Percentiles rank a stretch among this genome's conserved stretches.
phyloP scores from a whole-genome alignment of 2,329 filamentous ascomycete genomes.

The Pseudopyricularia javanii region DNA sequence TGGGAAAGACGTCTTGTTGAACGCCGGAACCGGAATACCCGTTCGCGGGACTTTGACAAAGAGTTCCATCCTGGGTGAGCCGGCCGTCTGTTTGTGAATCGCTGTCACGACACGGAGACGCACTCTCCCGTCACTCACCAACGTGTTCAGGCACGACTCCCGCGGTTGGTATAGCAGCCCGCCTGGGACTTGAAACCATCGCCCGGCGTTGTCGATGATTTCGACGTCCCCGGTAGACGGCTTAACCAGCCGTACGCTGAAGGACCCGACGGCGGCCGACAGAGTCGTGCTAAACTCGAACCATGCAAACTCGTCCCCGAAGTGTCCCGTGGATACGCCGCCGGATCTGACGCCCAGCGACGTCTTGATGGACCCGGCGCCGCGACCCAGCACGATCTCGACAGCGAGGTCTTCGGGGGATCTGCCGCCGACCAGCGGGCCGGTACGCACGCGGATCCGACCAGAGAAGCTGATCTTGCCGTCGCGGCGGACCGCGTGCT shows the following conservation, averaged over 20 bases:
- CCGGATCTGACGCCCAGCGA: slow-evolving; percentile 2
- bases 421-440: slow-evolving; percentile 30
- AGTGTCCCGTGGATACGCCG: slow-evolving; percentile 12
- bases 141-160: neutral
- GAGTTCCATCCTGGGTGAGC: neutral
- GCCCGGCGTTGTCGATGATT: neutral
- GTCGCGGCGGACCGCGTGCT: slow-evolving; percentile 8
- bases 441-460: slow-evolving; percentile 41
- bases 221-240: slow-evolving; percentile 11
- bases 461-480: slow-evolving; percentile 35
- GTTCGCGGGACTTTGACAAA: neutral
- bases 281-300: slow-evolving; percentile 13
- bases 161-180: neutral
- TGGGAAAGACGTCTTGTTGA: neutral
- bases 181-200: neutral
- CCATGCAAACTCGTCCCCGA: slow-evolving; percentile 14
- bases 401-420: slow-evolving; percentile 28
- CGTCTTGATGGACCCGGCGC: neutral
- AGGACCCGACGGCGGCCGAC: slow-evolving; percentile 18
- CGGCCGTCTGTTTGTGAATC: neutral
- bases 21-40: neutral
- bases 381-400: slow-evolving; percentile 8
- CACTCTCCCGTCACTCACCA: neutral
- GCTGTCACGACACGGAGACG: slow-evolving; percentile 32
- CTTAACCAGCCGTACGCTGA: slow-evolving; percentile 14